These are phyloP conservation scores for Emericellopsis atlantica DNA, from an alignment of 2,329 filamentous ascomycete genomes.

Conservation along the genomic window DNA sequence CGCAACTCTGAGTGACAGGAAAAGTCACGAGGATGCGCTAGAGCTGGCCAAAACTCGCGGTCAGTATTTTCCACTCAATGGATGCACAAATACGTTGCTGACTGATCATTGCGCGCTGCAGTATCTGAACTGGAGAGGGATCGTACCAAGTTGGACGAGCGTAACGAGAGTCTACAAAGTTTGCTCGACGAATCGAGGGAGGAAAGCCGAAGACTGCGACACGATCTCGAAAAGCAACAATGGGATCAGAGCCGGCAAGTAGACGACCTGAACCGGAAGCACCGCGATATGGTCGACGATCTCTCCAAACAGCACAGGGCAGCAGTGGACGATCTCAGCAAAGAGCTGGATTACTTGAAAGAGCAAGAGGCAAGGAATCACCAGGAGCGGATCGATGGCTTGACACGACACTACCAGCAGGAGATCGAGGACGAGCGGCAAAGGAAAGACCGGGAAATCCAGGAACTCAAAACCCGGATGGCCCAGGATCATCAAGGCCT, in stretches of 20 bases:
- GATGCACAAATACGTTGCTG: not conserved
- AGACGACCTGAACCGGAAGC: slow-evolving; percentile 31
- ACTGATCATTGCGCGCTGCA: slow-evolving; percentile 12
- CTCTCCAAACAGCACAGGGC: slow-evolving; percentile 19
- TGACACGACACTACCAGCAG: slow-evolving; percentile 48
- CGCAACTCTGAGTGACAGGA: slow-evolving; percentile 53
- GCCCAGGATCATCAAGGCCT: slow-evolving; percentile 39
- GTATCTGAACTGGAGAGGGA: slow-evolving; percentile 36
- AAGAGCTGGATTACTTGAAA: slow-evolving; percentile 30
- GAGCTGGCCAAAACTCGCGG: slow-evolving; percentile 63
- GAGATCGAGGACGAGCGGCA: slow-evolving; percentile 54
- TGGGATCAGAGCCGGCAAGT: slow-evolving; percentile 34
- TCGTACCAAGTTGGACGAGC: slow-evolving; percentile 29
- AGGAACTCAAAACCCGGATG: slow-evolving; percentile 45
- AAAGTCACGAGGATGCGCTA: slow-evolving; percentile 60
- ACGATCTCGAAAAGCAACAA: slow-evolving; percentile 20
- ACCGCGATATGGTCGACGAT: slow-evolving; percentile 20
- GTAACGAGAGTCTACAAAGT: slow-evolving; percentile 40
- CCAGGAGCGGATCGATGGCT: slow-evolving; percentile 52
- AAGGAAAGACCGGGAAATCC: slow-evolving; percentile 47
- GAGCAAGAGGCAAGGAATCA: slow-evolving; percentile 42
- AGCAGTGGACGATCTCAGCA: slow-evolving; percentile 21
- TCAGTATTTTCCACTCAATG: slow-evolving; percentile 26
- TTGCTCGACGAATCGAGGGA: slow-evolving; percentile 41
- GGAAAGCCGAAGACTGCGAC: slow-evolving; percentile 18